Evolutionary conservation across 257 asterid genomes (phyloP).

Genomic region (Jasminum sambac): DNA sequence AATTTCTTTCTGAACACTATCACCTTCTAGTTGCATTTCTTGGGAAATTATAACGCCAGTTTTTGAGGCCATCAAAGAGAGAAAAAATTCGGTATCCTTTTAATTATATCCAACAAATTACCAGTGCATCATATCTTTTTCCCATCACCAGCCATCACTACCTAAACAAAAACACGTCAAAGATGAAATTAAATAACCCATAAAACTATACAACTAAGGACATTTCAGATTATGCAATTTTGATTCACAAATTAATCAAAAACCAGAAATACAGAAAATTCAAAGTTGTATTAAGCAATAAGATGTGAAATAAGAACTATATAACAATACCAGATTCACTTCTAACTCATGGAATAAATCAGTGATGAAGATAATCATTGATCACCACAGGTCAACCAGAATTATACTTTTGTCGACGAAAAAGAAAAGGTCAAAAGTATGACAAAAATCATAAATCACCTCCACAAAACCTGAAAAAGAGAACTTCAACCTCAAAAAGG

Average conservation of each 20-base stretch:
- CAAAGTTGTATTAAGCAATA: neutral
- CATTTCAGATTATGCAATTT: neutral
- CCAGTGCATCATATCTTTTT: constrained; percentile 1
- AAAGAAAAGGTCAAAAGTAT: constrained; percentile 1
- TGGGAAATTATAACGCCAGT: constrained; percentile 18
- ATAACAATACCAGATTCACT: neutral
- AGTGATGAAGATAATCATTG: neutral
- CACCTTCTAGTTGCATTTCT: constrained; percentile 16
- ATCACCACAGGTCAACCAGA: neutral
- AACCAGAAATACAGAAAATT: neutral
- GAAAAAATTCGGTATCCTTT: neutral
- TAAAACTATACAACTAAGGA: neutral
- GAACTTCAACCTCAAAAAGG: neutral
- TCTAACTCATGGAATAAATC: neutral
- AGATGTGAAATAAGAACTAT: neutral
- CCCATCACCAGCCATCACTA: neutral
- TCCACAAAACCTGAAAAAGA: neutral
- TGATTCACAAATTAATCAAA: neutral
- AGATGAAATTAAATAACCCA: neutral
- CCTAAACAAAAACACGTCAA: neutral
- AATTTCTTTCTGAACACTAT: constrained; percentile 22
- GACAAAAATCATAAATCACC: neutral
- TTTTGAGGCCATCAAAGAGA: constrained; percentile 32
- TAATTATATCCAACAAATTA: constrained; percentile 16
- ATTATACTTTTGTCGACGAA: neutral